Conservation (phyloP, 1,284 basidiomycete species). For the Ganoderma meredithae region DNA sequence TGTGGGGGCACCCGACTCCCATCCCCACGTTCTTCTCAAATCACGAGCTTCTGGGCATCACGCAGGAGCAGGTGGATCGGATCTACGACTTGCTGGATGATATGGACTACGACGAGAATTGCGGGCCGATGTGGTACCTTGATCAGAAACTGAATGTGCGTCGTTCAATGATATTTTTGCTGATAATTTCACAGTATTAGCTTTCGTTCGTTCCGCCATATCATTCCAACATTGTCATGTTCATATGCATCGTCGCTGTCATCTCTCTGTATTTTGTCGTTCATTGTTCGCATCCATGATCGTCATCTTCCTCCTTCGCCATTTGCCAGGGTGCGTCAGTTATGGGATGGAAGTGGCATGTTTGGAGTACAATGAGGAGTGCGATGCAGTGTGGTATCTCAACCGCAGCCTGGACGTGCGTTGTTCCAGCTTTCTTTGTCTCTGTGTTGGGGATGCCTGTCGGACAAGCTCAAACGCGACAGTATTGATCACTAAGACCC, state of each 20-base stretch:
- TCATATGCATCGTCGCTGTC: too few relatives aligned
- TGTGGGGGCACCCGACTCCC: neutral
- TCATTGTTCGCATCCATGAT: too few relatives aligned
- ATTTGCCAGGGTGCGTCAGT: too few relatives aligned
- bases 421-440: neutral
- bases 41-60: neutral
- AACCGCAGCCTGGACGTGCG: neutral
- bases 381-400: neutral
- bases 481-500: neutral
- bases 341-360: too few relatives aligned
- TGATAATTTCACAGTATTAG: neutral
- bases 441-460: neutral
- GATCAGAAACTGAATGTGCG: neutral
- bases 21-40: neutral
- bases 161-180: neutral
- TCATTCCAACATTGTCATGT: too few relatives aligned
- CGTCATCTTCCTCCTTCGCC: too few relatives aligned
- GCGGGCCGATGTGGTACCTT: neutral
- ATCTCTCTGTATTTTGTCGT: neutral
- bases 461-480: neutral
- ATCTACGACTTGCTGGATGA: neutral
- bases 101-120: neutral
- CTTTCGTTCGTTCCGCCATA: too few relatives aligned
- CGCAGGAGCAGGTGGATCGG: neutral
- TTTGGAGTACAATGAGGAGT: too few relatives aligned